phyloP scores from a whole-genome alignment of 164 flowering plant species.

The Dillenia suffruticosa region DNA sequence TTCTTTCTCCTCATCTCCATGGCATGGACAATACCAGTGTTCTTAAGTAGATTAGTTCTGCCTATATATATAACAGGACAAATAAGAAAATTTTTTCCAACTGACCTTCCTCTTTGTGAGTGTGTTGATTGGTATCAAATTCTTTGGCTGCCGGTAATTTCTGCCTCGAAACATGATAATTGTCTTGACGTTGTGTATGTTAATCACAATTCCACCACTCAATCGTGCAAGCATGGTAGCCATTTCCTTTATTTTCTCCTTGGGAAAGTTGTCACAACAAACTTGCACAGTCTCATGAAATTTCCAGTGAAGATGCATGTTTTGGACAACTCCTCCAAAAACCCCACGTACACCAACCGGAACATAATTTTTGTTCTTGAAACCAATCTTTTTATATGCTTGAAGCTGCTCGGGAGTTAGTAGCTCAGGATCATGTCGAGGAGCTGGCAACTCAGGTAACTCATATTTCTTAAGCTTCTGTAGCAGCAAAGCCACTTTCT shows the following conservation, averaged over 20 bases:
- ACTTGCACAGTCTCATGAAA: slow-evolving; percentile 99
- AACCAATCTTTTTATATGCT: slow-evolving; percentile 91
- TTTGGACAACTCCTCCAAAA: slow-evolving; percentile 98
- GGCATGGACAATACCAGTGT: too few species aligned
- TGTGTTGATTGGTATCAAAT: slow-evolving; percentile 91
- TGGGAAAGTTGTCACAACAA: slow-evolving; percentile 95
- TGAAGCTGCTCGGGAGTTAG: slow-evolving; percentile 91
- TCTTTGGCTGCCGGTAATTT: slow-evolving; percentile 95
- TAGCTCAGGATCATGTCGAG: slow-evolving; percentile 97
- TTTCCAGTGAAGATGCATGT: slow-evolving; percentile 99
- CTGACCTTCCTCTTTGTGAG: slow-evolving; percentile 96
- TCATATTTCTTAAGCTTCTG: slow-evolving; percentile 97
- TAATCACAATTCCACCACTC: slow-evolving; percentile 96
- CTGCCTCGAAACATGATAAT: slow-evolving; percentile 99
- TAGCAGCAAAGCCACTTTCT: slow-evolving; percentile 88
- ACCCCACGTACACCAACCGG: slow-evolving; percentile 99
- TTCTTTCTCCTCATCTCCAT: too few species aligned
- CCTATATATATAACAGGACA: not conserved
- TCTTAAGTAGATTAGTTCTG: too few species aligned
- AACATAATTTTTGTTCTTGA: slow-evolving; percentile 83
- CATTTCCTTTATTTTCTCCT: slow-evolving; percentile 98
- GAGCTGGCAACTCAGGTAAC: slow-evolving; percentile 84
- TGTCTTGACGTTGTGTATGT: slow-evolving; percentile 89
- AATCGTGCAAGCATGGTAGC: slow-evolving; percentile 89
- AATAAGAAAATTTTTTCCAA: slow-evolving; percentile 1